Conservation (phyloP, 768 basidiomycete genomes). For the Arthromyces matolae region DNA sequence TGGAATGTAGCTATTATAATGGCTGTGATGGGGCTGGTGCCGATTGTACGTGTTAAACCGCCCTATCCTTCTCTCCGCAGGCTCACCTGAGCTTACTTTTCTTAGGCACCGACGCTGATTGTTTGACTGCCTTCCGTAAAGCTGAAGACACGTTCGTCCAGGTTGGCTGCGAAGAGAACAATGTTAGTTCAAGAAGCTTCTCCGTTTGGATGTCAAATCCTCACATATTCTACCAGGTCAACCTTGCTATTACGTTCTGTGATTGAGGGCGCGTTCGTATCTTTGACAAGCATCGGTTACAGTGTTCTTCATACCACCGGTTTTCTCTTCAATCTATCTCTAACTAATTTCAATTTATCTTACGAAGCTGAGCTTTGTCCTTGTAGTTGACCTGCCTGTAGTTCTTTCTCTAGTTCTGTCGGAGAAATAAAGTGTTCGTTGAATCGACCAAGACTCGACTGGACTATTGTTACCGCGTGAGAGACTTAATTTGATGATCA, state of each 20-base stretch:
- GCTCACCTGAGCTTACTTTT: neutral
- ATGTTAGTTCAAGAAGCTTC: constrained; percentile 1
- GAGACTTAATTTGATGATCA: too few species aligned
- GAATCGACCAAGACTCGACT: too few species aligned
- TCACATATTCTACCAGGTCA: constrained; percentile 1
- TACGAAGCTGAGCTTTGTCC: too few species aligned
- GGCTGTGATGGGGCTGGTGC: constrained; percentile 42
- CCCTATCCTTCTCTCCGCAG: neutral
- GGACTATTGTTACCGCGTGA: too few species aligned
- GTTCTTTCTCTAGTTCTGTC: too few species aligned
- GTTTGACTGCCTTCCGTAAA: constrained; percentile 34
- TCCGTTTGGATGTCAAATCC: neutral
- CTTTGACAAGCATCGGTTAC: too few species aligned
- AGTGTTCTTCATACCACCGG: too few species aligned
- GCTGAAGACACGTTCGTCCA: constrained; percentile 34
- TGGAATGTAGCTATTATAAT: constrained; percentile 36
- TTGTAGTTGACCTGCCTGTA: too few species aligned
- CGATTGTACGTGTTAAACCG: constrained; percentile 29
- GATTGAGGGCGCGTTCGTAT: neutral
- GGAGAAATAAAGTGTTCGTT: too few species aligned
- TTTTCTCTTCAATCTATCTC: too few species aligned
- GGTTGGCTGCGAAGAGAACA: constrained; percentile 21
- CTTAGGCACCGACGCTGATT: constrained; percentile 31
- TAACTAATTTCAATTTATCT: too few species aligned
- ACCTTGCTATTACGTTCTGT: constrained; percentile 20